Conservation (phyloP, 495 filamentous ascomycete species). For the Aspergillus homomorphus region DNA sequence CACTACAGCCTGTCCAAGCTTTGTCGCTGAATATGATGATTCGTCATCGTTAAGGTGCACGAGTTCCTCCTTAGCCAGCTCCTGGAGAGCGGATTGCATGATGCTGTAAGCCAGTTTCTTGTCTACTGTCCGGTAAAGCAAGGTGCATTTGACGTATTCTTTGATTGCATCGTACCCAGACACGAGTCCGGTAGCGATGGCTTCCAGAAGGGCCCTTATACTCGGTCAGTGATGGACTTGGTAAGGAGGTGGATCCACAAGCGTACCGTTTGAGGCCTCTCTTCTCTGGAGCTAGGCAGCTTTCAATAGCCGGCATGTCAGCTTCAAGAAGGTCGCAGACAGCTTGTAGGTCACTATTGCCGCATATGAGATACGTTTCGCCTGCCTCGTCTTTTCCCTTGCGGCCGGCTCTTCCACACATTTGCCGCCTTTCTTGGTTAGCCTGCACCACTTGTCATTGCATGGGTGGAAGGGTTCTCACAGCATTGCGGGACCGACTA, state of each 20-base stretch:
- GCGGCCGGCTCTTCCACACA: conserved; percentile 78
- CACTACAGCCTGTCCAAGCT: conserved; percentile 69
- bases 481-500: conserved; percentile 75
- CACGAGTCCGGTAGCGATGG: conserved; percentile 67
- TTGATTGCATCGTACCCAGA: conserved; percentile 65
- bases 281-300: conserved; percentile 67
- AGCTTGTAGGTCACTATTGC: conserved; percentile 63
- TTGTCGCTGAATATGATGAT: conserved; percentile 58
- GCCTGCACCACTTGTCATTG: not conserved
- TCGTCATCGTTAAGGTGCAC: conserved; percentile 39
- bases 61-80: conserved; percentile 35
- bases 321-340: conserved; percentile 69
- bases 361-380: conserved; percentile 77
- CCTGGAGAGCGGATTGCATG: conserved; percentile 54
- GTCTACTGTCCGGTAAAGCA: conserved; percentile 59
- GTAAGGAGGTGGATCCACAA: not conserved
- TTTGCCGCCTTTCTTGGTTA: conserved; percentile 59
- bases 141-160: conserved; percentile 67
- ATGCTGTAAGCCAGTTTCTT: conserved; percentile 56
- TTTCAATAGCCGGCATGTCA: conserved; percentile 68
- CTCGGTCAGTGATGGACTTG: conserved; percentile 10
- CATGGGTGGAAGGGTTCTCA: conserved; percentile 30
- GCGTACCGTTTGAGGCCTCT: conserved; percentile 63
- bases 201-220: conserved; percentile 66
- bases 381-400: conserved; percentile 81